Evolutionary conservation across 2,329 filamentous ascomycete genomes (phyloP).

Genomic region (Dendrostoma leiphaemia): DNA sequence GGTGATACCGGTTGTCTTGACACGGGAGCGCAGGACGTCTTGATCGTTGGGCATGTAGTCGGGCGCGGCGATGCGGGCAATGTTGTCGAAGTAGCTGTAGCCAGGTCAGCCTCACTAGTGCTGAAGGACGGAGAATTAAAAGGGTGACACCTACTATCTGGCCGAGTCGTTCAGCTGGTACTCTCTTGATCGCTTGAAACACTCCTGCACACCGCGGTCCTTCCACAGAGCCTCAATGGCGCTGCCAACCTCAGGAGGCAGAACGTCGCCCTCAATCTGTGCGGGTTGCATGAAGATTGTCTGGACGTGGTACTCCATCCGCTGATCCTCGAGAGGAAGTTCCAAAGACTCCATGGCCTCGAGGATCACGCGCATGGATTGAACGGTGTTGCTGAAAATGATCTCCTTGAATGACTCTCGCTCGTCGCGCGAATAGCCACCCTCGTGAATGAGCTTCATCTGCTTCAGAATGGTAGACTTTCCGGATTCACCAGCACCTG

Average conservation of each 20-base stretch:
- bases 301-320: constrained; percentile 95
- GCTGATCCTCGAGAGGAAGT: constrained; percentile 84
- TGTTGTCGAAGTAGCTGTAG: constrained; percentile 88
- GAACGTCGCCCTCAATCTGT: constrained; percentile 91
- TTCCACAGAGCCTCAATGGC: constrained; percentile 93
- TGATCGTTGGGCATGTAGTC: constrained; percentile 96
- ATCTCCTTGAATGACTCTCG: constrained; percentile 70
- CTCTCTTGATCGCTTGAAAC: constrained; percentile 92
- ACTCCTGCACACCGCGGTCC: constrained; percentile 88
- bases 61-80: constrained; percentile 82
- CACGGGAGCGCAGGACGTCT: constrained; percentile 91
- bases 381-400: constrained; percentile 69
- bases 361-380: constrained; percentile 68
- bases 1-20: constrained; percentile 96
- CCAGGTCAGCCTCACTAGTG: constrained; percentile 32
- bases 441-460: constrained; percentile 99
- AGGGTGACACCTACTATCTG: constrained; percentile 74
- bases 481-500: constrained; percentile 96
- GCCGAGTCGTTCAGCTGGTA: constrained; percentile 97
- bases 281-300: constrained; percentile 98
- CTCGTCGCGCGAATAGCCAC: constrained; percentile 92
- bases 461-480: constrained; percentile 95
- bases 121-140: neutral
- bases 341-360: constrained; percentile 69
- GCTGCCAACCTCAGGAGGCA: constrained; percentile 90